phyloP scores from a whole-genome alignment of 441 rosid species.

The Populus trichocarpa region DNA sequence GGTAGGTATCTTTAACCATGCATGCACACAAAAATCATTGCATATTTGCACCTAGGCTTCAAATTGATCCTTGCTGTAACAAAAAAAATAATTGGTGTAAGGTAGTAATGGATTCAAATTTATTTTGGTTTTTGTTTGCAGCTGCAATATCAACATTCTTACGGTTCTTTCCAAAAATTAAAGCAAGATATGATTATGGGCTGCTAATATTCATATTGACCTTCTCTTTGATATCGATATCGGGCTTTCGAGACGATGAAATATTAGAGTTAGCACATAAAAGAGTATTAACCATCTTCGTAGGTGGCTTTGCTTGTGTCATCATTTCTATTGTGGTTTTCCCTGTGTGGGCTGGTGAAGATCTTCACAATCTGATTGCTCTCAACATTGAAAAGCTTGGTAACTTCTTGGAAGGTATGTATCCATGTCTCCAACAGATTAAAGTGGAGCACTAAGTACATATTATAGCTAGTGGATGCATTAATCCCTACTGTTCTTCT shows the following conservation, averaged over 20 bases:
- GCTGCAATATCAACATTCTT: conserved; percentile 56
- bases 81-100: not conserved
- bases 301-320: conserved; percentile 51
- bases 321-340: conserved; percentile 49
- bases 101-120: not conserved
- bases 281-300: conserved; percentile 57
- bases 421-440: not conserved
- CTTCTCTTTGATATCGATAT: conserved; percentile 61
- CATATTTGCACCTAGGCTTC: not conserved
- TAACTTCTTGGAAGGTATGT: conserved; percentile 57
- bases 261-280: conserved; percentile 43
- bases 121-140: conserved; percentile 18
- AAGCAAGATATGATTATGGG: conserved; percentile 72
- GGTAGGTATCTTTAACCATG: conserved; percentile 37
- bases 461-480: not conserved
- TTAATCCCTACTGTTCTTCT: not conserved
- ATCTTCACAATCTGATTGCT: conserved; percentile 60
- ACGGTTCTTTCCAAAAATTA: conserved; percentile 63
- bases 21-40: not conserved
- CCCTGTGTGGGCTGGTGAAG: conserved; percentile 93
- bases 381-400: conserved; percentile 58
- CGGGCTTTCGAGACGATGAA: conserved; percentile 56
- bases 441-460: no score
- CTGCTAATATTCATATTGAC: conserved; percentile 67
- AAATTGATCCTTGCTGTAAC: not conserved